Percentiles rank a stretch among this genome's conserved stretches.
Conservation (phyloP, 2,329 filamentous ascomycete genomes). For the Trichoderma polysporum region DNA sequence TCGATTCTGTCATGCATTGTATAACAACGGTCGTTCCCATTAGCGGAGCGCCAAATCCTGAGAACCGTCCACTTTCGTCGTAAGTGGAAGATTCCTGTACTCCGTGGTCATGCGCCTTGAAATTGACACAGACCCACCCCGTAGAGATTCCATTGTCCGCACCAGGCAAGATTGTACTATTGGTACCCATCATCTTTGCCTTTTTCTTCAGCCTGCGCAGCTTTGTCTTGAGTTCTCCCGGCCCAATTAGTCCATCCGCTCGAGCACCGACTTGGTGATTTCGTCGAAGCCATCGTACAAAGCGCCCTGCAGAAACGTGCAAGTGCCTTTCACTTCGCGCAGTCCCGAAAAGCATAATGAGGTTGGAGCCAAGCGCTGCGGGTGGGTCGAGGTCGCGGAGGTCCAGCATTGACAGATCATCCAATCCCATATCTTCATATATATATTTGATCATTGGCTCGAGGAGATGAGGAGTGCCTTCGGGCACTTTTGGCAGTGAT, state of each 20-base stretch:
- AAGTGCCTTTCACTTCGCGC: conserved; percentile 91
- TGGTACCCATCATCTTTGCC: conserved; percentile 75
- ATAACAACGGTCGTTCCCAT: conserved; percentile 55
- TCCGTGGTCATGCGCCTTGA: conserved; percentile 67
- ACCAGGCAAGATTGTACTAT: conserved; percentile 61
- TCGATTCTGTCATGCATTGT: conserved; percentile 57
- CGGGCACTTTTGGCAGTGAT: conserved; percentile 57
- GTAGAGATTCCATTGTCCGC: conserved; percentile 85
- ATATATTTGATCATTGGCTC: conserved; percentile 72
- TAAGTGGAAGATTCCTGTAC: conserved; percentile 44
- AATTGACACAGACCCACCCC: conserved; percentile 94
- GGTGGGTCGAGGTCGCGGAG: conserved; percentile 82
- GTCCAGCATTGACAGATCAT: conserved; percentile 78
- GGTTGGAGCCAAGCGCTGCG: conserved; percentile 79
- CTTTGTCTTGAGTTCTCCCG: conserved; percentile 89
- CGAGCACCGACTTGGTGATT: conserved; percentile 70
- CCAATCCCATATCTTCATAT: conserved; percentile 81
- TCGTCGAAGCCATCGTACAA: conserved; percentile 80
- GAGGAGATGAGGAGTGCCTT: conserved; percentile 69
- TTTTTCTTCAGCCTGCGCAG: conserved; percentile 76
- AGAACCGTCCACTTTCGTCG: conserved; percentile 57
- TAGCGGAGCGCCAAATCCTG: conserved; percentile 68
- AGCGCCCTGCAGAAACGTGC: conserved; percentile 84
- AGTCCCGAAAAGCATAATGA: conserved; percentile 91
- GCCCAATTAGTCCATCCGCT: conserved; percentile 84